Evolutionary conservation across 164 flowering plant species (phyloP).

Genomic region (Magnolia kwangsiensis): DNA sequence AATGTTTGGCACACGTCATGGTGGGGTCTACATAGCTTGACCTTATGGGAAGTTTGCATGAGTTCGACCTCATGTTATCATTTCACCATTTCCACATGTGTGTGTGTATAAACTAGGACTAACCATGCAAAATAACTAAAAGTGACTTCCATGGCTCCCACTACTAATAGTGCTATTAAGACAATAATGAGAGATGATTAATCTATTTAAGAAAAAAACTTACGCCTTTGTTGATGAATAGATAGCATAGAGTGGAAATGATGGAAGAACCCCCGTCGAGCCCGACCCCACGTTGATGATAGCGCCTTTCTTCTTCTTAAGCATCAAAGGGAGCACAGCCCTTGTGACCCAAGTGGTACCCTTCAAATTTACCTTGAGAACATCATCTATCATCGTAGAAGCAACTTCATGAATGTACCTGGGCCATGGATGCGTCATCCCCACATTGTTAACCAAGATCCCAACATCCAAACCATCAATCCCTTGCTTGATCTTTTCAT

Average conservation of each 20-base stretch:
- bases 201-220: slow-evolving; percentile 11
- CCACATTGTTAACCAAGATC: slow-evolving; percentile 66
- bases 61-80: no score
- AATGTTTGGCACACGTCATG: no score
- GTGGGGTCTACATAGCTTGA: no score
- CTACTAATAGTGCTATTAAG: no score
- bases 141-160: no score
- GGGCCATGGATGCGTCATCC: slow-evolving; percentile 46
- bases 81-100: no score
- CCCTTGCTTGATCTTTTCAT: slow-evolving; percentile 34
- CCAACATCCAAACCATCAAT: slow-evolving; percentile 69
- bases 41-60: no score
- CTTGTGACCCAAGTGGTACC: slow-evolving; percentile 41
- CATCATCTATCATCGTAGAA: slow-evolving; percentile 24
- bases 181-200: no score
- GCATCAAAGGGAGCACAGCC: slow-evolving; percentile 48
- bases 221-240: slow-evolving; percentile 70
- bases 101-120: no score
- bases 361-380: slow-evolving; percentile 46
- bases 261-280: slow-evolving; percentile 31
- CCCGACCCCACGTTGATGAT: slow-evolving; percentile 64
- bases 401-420: slow-evolving; percentile 54
- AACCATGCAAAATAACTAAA: no score
- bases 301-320: slow-evolving; percentile 52
- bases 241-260: slow-evolving; percentile 44